Percentiles rank a stretch among this genome's conserved stretches.
Evolutionary conservation across 257 asterid genomes (phyloP).

Genomic region (Przewalskia tangutica): DNA sequence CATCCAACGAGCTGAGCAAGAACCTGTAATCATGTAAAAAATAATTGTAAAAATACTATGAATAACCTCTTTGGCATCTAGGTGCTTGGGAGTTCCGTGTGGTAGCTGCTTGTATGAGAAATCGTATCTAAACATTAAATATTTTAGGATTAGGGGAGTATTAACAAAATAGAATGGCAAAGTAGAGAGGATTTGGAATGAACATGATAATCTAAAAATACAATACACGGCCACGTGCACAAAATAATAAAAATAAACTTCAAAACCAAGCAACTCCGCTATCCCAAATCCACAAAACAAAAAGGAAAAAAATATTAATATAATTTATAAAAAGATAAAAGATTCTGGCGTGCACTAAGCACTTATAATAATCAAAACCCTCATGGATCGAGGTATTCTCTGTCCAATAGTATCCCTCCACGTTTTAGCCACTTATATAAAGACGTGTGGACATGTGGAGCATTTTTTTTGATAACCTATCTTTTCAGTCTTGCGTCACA

Average conservation of each 20-base stretch:
- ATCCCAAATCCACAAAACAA: neutral
- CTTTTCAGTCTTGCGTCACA: no score
- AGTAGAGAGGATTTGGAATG: neutral
- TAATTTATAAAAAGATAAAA: conserved; percentile 12
- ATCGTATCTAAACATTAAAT: neutral
- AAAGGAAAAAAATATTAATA: neutral
- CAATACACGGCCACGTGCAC: conserved; percentile 35
- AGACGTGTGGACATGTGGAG: conserved; percentile 44
- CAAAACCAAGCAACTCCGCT: conserved; percentile 43
- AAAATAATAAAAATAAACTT: conserved; percentile 30
- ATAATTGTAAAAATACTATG: no score
- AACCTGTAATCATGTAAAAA: no score
- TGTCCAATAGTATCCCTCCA: conserved; percentile 33
- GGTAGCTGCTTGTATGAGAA: neutral
- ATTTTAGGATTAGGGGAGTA: neutral
- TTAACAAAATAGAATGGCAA: neutral
- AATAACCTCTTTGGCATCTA: no score
- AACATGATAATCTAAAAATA: neutral
- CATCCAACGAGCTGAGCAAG: neutral
- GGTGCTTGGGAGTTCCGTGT: neutral
- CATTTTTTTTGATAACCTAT: no score
- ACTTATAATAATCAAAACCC: conserved; percentile 26
- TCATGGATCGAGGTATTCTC: conserved; percentile 33
- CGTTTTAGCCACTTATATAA: conserved; percentile 42
- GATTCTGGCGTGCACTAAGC: conserved; percentile 66